phyloP scores from a whole-genome alignment of 1,284 basidiomycete genomes.

The Anthracocystis setariae region DNA sequence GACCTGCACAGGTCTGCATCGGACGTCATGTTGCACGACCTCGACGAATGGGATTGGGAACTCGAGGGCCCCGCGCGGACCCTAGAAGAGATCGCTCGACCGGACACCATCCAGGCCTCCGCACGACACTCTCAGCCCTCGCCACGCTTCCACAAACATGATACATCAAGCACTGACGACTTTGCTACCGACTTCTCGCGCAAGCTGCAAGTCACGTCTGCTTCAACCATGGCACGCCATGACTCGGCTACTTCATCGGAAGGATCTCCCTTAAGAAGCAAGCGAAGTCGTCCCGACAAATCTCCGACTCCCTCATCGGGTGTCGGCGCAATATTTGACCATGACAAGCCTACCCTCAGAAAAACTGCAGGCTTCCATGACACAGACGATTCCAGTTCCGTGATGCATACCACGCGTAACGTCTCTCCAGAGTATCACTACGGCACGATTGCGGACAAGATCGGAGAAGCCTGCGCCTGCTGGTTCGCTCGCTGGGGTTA shows the following conservation, averaged over 20 bases:
- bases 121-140: background rate
- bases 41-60: constrained; percentile 65
- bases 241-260: background rate
- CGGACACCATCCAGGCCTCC: constrained; percentile 9
- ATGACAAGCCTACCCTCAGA: constrained; percentile 17
- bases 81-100: constrained; percentile 36
- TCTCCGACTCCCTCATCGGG: background rate
- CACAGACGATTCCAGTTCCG: constrained; percentile 5
- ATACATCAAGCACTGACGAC: constrained; percentile 59
- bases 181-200: constrained; percentile 13
- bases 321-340: background rate
- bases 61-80: constrained; percentile 72
- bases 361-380: constrained; percentile 39
- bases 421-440: constrained; percentile 43
- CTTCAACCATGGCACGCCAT: constrained; percentile 2
- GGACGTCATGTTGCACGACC: constrained; percentile 36
- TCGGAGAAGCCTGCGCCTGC: constrained; percentile 86
- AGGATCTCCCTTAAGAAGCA: background rate
- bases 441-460: constrained; percentile 84
- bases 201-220: constrained; percentile 18
- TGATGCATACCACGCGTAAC: background rate
- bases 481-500: constrained; percentile 87
- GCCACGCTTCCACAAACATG: background rate
- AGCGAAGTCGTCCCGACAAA: background rate
- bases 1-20: constrained; percentile 41